phyloP scores from a whole-genome alignment of 345 rosid species.

The Acer negundo region DNA sequence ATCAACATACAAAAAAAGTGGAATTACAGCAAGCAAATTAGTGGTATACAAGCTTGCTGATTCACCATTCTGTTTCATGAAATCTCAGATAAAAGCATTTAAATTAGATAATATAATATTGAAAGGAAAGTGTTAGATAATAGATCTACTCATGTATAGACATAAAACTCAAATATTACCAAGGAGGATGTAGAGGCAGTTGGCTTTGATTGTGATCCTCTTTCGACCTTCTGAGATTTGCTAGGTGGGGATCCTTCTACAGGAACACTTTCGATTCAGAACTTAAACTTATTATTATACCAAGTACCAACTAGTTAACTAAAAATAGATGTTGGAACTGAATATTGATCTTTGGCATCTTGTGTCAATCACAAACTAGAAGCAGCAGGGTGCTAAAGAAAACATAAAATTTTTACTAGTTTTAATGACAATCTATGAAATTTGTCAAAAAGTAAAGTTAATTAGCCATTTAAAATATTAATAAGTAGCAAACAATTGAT shows the following conservation, averaged over 20 bases:
- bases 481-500: neutral
- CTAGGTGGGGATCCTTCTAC: constrained; percentile 44
- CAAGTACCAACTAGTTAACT: constrained; percentile 5
- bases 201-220: constrained; percentile 40
- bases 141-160: neutral
- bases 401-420: neutral
- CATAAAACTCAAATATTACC: constrained; percentile 38
- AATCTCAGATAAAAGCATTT: constrained; percentile 4
- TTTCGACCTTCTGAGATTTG: constrained; percentile 47
- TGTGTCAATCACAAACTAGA: neutral
- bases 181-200: constrained; percentile 41
- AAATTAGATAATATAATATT: neutral
- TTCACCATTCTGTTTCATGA: constrained; percentile 9
- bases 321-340: neutral
- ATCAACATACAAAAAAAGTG: neutral
- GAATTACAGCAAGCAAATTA: neutral
- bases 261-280: constrained; percentile 31
- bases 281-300: constrained; percentile 16
- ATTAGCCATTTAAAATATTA: neutral
- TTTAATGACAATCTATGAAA: neutral
- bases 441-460: neutral
- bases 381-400: neutral
- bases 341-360: neutral
- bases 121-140: neutral
- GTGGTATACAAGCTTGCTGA: neutral